Evolutionary conservation across 2,329 filamentous ascomycete genomes (phyloP), one percentile per base, ranked within the genome.

Genomic region (Aspergillus spinulosporus): DNA sequence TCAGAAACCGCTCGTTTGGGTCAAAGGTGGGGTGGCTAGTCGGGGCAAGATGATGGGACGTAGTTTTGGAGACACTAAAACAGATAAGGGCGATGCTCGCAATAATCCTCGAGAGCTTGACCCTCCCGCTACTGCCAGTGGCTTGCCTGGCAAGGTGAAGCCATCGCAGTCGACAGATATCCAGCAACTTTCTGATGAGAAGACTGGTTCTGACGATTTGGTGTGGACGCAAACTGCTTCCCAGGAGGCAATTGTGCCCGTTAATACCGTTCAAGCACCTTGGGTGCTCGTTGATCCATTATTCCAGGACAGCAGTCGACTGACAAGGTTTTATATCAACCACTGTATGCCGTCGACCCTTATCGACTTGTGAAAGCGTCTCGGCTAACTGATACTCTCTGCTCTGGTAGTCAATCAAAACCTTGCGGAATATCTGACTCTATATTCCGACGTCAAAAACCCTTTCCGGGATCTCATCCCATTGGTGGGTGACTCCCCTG

Each of bases 31-130:
- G 43, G 72, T 76, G 45, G 74, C 74, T 21, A 77, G 74, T 62
- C 74, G 74, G 36, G 74, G 74, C 21, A 76, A 75, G 66, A 76
- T 81, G 79, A 80, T 81, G 76, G 80, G 80, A n/a, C 76, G 76
- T 64, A 77, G 76, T 26, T 81, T 78, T 62, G 73, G 77, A 54
- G 77, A 78, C 56, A 62, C 67, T 40, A 66, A 61, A 57, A 21
- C 42, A n/a, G 40, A 40, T 26, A 15, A 54, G 9, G 32, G 43
- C 11, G 44, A 60, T 52, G 36, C 36, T n/a, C 36, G 12, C 5
- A n/a, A 39, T 39, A 5, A 39, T 39, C 5, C 5, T 39, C 11
- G 11, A n/a, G 14, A 32, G 26, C 3, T n/a, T 28, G 15, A 26
- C 40, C 14, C 39, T 32, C 6, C 4, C 5, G 14, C 31, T 21